Evolutionary conservation across 2,329 filamentous ascomycete genomes (phyloP), one percentile per base, ranked within the genome.

Genomic region (Epichloe typhina): DNA sequence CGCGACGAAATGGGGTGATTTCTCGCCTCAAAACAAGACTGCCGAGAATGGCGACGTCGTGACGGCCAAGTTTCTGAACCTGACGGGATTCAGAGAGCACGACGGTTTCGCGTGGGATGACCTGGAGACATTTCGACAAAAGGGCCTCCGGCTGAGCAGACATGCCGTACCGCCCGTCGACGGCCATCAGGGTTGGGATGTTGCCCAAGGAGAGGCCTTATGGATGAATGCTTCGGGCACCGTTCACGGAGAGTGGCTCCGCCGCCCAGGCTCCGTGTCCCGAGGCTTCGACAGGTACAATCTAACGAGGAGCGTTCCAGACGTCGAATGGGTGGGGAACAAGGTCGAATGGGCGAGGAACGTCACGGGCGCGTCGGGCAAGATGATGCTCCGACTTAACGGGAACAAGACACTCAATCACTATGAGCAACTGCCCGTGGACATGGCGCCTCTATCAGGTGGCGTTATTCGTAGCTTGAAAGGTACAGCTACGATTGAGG

Each of bases 91-190:
- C 54, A 78, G 85, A 46, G 70, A 80, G 45, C 76, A 81, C 19
- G 86, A 95, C 66, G 80, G 77, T 4, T 88, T 86, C 65, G 83
- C 80, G 2, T 96, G 90, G 90, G 77, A 83, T 36, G 74, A 88
- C 52, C 70, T 96, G 21, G 71, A 72, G 0, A 68, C 72, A 1
- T 88, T 90, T 52, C 81, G 79, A 62, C 69, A 82, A 53, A 77
- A 78, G 56, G 86, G 82, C 50, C 71, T 77, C 50, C 72, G 82
- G 57, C 83, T 76, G 63, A 82, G 75, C 56, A 72, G 68, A 49
- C 73, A 77, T 59, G 76, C 74, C 5, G 69, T 71, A 42, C 68
- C 69, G 12, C 65, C 67, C 40, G 62, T 72, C 26, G 67, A 68
- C 3, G 65, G 69, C 3, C 63, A 71, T 37, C 69, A 70, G 13